Percentiles rank a stretch among this genome's conserved stretches.
phyloP scores from a whole-genome alignment of 805 yeast genomes.

The Myxozyma kluyveri region DNA sequence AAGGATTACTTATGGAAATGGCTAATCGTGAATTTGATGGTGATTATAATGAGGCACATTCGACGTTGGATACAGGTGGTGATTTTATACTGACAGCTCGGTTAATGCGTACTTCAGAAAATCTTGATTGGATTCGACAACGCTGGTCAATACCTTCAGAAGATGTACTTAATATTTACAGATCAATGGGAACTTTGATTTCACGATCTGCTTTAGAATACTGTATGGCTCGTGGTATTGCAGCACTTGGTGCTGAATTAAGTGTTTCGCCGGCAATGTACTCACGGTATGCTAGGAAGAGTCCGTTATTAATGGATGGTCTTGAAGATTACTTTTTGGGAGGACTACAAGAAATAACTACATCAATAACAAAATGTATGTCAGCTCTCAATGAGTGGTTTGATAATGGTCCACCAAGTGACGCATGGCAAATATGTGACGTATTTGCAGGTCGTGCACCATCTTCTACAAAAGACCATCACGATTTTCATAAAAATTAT shows the following conservation, averaged over 20 bases:
- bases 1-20: slow-evolving; percentile 55
- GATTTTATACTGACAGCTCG: slow-evolving; percentile 53
- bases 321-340: slow-evolving; percentile 53
- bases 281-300: slow-evolving; percentile 39
- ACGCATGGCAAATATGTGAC: slow-evolving; percentile 39
- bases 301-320: slow-evolving; percentile 47
- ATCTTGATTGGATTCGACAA: slow-evolving; percentile 35
- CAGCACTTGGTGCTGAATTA: slow-evolving; percentile 52
- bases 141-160: slow-evolving; percentile 47
- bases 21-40: slow-evolving; percentile 56
- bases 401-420: slow-evolving; percentile 30
- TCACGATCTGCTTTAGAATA: slow-evolving; percentile 40
- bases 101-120: slow-evolving; percentile 37
- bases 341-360: slow-evolving; percentile 50
- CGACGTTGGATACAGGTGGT: slow-evolving; percentile 58
- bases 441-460: slow-evolving; percentile 38
- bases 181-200: slow-evolving; percentile 41
- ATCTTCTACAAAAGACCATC: neutral
- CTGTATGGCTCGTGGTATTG: slow-evolving; percentile 56
- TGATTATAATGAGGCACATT: slow-evolving; percentile 50
- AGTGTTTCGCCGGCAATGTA: slow-evolving; percentile 37
- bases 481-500: neutral
- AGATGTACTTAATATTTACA: slow-evolving; percentile 46
- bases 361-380: slow-evolving; percentile 44
- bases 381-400: slow-evolving; percentile 46